Evolutionary conservation across 345 rosid species (phyloP), one percentile per base, ranked within the genome.

Genomic region (Eucalyptus sp.): DNA sequence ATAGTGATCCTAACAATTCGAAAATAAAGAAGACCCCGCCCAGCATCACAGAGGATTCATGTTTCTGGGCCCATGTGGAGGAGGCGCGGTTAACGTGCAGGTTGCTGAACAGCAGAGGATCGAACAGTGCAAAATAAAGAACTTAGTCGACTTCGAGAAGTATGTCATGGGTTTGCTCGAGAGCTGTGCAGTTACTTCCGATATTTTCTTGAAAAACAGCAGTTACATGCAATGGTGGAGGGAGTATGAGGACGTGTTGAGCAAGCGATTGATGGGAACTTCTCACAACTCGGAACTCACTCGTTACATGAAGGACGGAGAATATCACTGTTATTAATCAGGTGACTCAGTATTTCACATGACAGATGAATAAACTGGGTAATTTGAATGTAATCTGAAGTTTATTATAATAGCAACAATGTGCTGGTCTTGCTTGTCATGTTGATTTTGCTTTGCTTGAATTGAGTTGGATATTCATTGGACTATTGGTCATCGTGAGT

Each of bases 11-110:
- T 9, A 41, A 86, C 14, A 15, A 83, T 22, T 7, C 18, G 13
- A 87, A 80, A 66, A 90, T 90, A 15, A 50, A 89, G 62, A 93
- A 91, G 13, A 90, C 92, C 81, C 89, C 66, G 46, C 86, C 58
- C 54, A 88, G 18, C 56, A 22, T 95, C 27, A 95, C 94, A 0
- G 88, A 93, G 85, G 99, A 96, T 93, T 96, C 99, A 51, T 95
- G 97, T 60, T 97, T 97, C n/a, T 97, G 99, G 99, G 95, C 95
- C 24, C 86, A 91, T 13, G 99, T 97, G 27, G 98, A 97, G 90
- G 98, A 96, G 87, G 95, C 97, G 13, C 3, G 37, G 37, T 2
- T 33, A 33, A 18, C 79, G 0, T 90, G 93, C 89, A 68, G 90
- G 18, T 14, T 16, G 71, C 60, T 91, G 84, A 89, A 50, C 24